Conservation (phyloP, 225 moss, liverwort and hornwort genomes). For the Pseudisothecium myosuroides region DNA sequence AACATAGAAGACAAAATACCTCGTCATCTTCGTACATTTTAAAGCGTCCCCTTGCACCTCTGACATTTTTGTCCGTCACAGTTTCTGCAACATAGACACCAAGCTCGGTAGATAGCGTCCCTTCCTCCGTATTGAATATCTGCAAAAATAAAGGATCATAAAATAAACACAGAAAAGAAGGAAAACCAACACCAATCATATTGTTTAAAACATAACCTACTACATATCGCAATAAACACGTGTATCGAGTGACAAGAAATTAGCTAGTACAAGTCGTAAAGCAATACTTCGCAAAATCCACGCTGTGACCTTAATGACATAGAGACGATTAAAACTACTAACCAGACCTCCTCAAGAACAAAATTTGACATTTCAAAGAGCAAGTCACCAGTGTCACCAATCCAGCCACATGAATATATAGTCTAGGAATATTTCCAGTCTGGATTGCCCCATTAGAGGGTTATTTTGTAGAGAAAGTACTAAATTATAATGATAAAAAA, state of each 20-base stretch:
- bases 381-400: not conserved
- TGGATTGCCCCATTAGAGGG: not conserved
- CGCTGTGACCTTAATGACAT: not conserved
- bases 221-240: not conserved
- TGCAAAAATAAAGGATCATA: conserved; percentile 1
- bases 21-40: conserved; percentile 89
- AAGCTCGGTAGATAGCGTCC: conserved; percentile 65
- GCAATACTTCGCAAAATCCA: not conserved
- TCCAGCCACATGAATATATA: not conserved
- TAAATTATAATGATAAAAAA: not conserved
- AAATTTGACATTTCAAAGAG: not conserved
- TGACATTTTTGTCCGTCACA: conserved; percentile 77
- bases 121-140: conserved; percentile 74
- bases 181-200: not conserved
- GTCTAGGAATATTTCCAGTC: not conserved
- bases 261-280: not conserved
- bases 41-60: conserved; percentile 79
- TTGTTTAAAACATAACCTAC: not conserved
- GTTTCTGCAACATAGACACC: conserved; percentile 91
- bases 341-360: not conserved
- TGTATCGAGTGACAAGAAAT: not conserved
- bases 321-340: not conserved
- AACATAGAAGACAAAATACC: conserved; percentile 11
- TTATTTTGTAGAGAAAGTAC: not conserved
- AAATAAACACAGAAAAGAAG: not conserved